These are phyloP conservation scores for Digitaria exilis DNA, from an alignment of 202 grass and related monocot genomes.

Conservation along the genomic window DNA sequence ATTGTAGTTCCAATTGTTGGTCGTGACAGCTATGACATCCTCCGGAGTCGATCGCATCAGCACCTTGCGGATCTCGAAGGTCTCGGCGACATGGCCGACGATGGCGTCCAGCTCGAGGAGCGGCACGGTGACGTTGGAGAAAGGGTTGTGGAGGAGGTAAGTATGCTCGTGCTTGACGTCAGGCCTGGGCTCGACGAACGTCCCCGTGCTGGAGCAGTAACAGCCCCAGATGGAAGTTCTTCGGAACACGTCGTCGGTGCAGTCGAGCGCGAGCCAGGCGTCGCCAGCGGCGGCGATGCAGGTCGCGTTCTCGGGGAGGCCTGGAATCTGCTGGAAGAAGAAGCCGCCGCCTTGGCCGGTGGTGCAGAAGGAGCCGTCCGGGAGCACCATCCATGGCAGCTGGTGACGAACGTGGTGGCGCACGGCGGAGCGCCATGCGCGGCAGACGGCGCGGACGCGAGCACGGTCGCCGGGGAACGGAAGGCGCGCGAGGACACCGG, in stretches of 20 bases:
- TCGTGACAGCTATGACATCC: background rate
- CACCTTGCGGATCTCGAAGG: background rate
- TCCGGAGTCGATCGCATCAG: background rate
- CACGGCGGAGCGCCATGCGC: background rate
- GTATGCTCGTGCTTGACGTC: background rate
- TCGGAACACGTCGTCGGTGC: background rate
- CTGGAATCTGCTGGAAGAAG: background rate
- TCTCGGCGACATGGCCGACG: background rate
- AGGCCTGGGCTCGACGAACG: background rate
- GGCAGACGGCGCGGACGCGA: background rate
- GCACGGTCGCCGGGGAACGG: background rate
- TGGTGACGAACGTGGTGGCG: background rate
- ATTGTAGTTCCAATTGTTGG: background rate
- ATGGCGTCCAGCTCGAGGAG: background rate
- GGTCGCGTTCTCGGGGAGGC: background rate
- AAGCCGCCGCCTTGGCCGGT: background rate
- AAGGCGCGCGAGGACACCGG: background rate
- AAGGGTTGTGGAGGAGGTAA: background rate
- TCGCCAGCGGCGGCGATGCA: background rate
- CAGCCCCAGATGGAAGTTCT: background rate
- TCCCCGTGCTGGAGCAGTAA: background rate
- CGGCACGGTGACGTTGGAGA: background rate
- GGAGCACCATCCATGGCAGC: background rate
- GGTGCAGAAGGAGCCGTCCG: background rate
- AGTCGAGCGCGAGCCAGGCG: background rate